phyloP scores from a whole-genome alignment of 768 basidiomycete genomes.

The Termitomyces sp. region DNA sequence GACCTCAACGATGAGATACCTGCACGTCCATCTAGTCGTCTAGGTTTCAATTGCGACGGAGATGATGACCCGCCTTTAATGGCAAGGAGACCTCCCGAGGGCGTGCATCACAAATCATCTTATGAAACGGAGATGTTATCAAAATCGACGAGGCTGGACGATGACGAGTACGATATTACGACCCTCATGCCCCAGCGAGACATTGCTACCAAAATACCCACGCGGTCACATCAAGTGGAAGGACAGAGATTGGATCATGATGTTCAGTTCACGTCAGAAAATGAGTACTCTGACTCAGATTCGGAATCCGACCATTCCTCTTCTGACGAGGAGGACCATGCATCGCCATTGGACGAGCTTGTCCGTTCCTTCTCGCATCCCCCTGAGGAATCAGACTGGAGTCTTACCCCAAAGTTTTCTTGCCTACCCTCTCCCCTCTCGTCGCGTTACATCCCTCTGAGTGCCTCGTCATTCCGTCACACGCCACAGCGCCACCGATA shows the following conservation, averaged over 20 bases:
- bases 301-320: conserved; percentile 21
- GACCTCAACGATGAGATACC: conserved; percentile 24
- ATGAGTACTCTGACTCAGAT: conserved; percentile 20
- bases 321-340: conserved; percentile 17
- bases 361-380: conserved; percentile 7
- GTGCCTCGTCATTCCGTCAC: conserved; percentile 12
- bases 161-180: conserved; percentile 19
- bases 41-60: conserved; percentile 36
- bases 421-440: conserved; percentile 37
- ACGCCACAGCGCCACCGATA: conserved; percentile 39
- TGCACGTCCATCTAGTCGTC: conserved; percentile 44
- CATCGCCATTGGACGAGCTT: conserved; percentile 2
- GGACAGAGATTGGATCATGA: conserved; percentile 11
- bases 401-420: conserved; percentile 28
- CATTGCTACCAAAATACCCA: not conserved
- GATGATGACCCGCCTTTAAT: conserved; percentile 4
- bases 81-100: not conserved
- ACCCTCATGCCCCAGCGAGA: conserved; percentile 7
- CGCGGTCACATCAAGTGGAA: conserved; percentile 6
- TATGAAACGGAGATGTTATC: conserved; percentile 6
- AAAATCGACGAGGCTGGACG: not conserved
- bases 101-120: not conserved
- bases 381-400: conserved; percentile 18
- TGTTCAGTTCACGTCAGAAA: conserved; percentile 5
- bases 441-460: conserved; percentile 20